phyloP scores from a whole-genome alignment of 1,284 basidiomycete genomes.

The Inonotus obliquus region DNA sequence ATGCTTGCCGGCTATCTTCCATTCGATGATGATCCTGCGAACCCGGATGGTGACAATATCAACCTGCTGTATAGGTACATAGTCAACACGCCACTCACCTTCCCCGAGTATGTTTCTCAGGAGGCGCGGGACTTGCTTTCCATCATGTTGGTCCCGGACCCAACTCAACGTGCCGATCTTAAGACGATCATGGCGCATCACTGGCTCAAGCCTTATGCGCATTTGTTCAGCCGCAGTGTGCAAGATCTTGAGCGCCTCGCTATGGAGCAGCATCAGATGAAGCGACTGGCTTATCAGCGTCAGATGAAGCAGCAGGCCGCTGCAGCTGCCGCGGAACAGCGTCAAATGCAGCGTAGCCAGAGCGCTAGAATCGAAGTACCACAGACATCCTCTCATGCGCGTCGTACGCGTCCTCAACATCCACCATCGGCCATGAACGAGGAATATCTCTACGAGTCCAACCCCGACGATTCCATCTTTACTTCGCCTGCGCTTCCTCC shows the following conservation, averaged over 20 bases:
- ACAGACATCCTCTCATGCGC: conserved; percentile 25
- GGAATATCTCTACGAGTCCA: conserved; percentile 51
- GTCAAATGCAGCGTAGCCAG: conserved; percentile 41
- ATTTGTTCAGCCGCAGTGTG: conserved; percentile 66
- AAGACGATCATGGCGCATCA: conserved; percentile 75
- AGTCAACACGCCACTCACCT: conserved; percentile 91
- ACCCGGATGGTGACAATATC: conserved; percentile 99
- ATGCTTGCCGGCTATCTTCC: conserved; percentile 99
- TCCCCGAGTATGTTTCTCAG: conserved; percentile 87
- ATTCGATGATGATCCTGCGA: conserved; percentile 99
- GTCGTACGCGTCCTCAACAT: conserved; percentile 21
- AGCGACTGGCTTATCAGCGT: conserved; percentile 74
- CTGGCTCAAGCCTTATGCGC: conserved; percentile 72
- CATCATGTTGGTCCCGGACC: conserved; percentile 87
- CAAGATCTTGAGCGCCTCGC: conserved; percentile 78
- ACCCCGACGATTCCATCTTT: conserved; percentile 40
- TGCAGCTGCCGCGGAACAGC: conserved; percentile 28
- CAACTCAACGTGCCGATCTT: conserved; percentile 69
- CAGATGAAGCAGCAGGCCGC: conserved; percentile 57
- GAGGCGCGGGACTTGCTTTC: conserved; percentile 72
- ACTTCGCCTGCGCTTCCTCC: conserved; percentile 31
- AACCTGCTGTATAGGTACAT: conserved; percentile 99
- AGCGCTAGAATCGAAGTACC: conserved; percentile 41
- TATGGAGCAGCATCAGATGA: conserved; percentile 81
- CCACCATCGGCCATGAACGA: conserved; percentile 36